Percentiles rank a stretch among this genome's conserved stretches.
phyloP scores from a whole-genome alignment of 768 basidiomycete species.

The Mrakia frigida region DNA sequence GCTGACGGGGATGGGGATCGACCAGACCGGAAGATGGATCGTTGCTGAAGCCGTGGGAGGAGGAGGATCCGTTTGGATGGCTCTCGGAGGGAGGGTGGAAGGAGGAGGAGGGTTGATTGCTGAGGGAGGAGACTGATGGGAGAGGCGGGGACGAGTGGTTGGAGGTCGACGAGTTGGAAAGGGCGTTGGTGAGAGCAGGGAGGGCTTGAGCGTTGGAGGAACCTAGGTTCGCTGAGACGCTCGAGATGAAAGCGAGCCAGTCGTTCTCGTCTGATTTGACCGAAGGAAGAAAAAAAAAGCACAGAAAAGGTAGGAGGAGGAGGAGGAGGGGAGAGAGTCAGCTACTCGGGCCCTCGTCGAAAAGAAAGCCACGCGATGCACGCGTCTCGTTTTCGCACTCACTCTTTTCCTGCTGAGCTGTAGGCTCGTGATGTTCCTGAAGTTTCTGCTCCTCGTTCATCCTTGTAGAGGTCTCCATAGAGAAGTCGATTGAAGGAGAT shows the following conservation, averaged over 20 bases:
- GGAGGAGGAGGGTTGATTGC: not conserved
- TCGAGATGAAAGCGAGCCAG: conserved; percentile 16
- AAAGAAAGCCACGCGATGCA: not conserved
- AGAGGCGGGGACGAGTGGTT: not conserved
- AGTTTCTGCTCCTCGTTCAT: not conserved
- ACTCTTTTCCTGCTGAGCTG: conserved; percentile 1
- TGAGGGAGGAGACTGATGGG: not conserved
- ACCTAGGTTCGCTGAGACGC: not conserved
- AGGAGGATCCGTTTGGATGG: not conserved
- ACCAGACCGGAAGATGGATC: not conserved
- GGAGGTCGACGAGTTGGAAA: not conserved
- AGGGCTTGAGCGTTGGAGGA: not conserved
- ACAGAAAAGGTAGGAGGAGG: no score
- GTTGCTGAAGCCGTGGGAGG: not conserved
- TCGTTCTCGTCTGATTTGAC: conserved; percentile 1
- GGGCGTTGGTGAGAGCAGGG: not conserved
- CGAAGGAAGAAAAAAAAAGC: not conserved
- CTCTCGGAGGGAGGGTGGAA: not conserved
- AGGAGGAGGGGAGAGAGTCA: not conserved
- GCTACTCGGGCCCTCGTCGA: no score
- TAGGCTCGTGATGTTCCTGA: not conserved
- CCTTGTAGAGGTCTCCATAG: not conserved
- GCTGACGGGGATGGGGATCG: not conserved
- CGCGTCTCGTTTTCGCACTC: not conserved
- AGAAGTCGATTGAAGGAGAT: not conserved